Conservation (phyloP, 768 basidiomycete genomes). For the Mycena metata region DNA sequence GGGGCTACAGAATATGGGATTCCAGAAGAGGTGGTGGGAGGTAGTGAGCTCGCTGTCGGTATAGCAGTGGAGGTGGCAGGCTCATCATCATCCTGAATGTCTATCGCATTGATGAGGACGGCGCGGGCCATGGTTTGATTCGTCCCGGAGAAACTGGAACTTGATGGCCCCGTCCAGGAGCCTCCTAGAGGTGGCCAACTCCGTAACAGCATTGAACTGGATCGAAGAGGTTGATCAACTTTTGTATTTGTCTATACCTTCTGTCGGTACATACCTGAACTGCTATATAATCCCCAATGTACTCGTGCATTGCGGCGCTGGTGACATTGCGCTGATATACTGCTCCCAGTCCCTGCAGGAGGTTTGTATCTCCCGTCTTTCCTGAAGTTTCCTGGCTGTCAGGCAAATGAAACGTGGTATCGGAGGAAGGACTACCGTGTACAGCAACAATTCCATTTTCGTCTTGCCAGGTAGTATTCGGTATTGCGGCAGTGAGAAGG, state of each 20-base stretch:
- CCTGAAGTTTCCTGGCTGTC: background rate
- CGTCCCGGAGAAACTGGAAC: background rate
- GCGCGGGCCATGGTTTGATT: constrained; percentile 24
- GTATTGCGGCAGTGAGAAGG: background rate
- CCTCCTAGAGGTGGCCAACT: constrained; percentile 28
- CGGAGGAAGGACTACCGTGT: background rate
- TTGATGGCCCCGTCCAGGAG: constrained; percentile 32
- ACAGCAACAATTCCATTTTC: background rate
- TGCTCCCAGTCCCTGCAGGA: constrained; percentile 5
- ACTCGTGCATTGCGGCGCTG: background rate
- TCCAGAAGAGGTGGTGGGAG: too few species aligned
- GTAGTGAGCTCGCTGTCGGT: too few species aligned
- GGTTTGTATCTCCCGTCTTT: constrained; percentile 1
- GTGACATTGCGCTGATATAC: constrained; percentile 3
- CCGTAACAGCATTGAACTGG: constrained; percentile 36
- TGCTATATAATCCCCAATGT: constrained; percentile 9
- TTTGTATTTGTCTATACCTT: background rate
- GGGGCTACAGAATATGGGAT: too few species aligned
- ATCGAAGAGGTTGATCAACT: background rate
- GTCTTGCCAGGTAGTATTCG: constrained; percentile 9
- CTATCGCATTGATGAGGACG: constrained; percentile 25
- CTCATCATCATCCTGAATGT: background rate
- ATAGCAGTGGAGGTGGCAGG: too few species aligned
- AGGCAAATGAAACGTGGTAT: too few species aligned
- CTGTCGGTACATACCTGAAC: constrained; percentile 17